These are phyloP conservation scores for Cercophora sp. DNA, from an alignment of 495 filamentous ascomycete species.

Conservation along the genomic window DNA sequence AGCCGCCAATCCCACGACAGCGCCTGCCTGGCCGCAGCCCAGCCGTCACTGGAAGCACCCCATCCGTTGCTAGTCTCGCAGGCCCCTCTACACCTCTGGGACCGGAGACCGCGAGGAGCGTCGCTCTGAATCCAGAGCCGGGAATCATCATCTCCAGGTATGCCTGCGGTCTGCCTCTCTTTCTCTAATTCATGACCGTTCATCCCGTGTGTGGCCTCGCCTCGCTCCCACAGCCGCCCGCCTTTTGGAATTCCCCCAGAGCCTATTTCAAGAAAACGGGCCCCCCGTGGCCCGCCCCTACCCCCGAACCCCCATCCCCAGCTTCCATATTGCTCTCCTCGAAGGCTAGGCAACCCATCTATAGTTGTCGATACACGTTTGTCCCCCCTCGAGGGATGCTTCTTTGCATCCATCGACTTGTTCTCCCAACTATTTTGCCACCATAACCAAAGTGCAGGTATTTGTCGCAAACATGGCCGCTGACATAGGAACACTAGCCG, in stretches of 20 bases:
- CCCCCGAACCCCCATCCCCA: slow-evolving; percentile 17
- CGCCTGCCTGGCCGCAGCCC: not conserved
- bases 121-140: slow-evolving; percentile 17
- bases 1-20: slow-evolving; percentile 10
- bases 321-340: no score
- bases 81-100: slow-evolving; percentile 2
- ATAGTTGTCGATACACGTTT: not conserved
- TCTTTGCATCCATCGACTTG: not conserved
- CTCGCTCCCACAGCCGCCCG: not conserved
- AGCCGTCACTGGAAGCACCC: slow-evolving; percentile 14
- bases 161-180: slow-evolving; percentile 8
- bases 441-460: not conserved
- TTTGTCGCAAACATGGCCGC: slow-evolving; percentile 17
- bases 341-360: slow-evolving; percentile 12
- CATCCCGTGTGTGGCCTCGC: slow-evolving; percentile 6
- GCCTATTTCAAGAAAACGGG: slow-evolving; percentile 11
- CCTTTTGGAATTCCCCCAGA: not conserved
- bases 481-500: slow-evolving; percentile 29
- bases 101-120: not conserved
- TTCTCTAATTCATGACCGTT: slow-evolving; percentile 3
- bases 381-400: slow-evolving; percentile 6
- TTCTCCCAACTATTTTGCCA: slow-evolving; percentile 4
- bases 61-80: slow-evolving; percentile 5
- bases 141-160: slow-evolving; percentile 21
- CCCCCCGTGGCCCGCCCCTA: not conserved